Evolutionary conservation across 805 yeast genomes (phyloP), one percentile per base, ranked within the genome.

Genomic region (Cyberlindnera xishuangbannaensis): DNA sequence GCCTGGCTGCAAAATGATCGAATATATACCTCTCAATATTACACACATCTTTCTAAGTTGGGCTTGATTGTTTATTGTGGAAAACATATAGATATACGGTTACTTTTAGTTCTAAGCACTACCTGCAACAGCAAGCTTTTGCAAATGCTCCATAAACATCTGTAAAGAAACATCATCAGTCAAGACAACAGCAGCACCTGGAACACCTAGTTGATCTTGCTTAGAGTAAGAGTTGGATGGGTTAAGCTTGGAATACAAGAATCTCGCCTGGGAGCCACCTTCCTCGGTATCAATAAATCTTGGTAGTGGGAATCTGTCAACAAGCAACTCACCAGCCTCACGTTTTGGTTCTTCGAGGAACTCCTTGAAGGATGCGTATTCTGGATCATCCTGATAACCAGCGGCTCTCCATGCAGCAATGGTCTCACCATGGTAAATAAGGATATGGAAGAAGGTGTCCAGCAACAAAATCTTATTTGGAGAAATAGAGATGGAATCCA

Each of bases 191-290:
- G 61, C 58, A 2, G 68, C 64, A 6, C 69, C 62, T 13, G 44
- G 53, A 48, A 41, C 62, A 4, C 64, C 53, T 17, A 33, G 18
- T n/a, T 40, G 54, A 48, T 45, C 62, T 27, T 51, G 53, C 23
- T 50, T 51, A 31, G 71, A 62, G 51, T 77, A 76, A 28, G 69
- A 67, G 2, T 77, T 75, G 4, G 82, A 69, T 11, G 86, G 85
- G 55, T 78, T 78, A 47, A 78, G 61, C 55, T 78, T 78, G 3
- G 84, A 78, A 67, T 74, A 73, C 36, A 78, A 61, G 53, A 78
- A 78, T 56, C 86, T 66, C 0, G 85, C 84, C 50, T 78, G 86
- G 0, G 84, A 77, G 4, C 84, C 85, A 34, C 84, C 84, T 52
- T 78, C 84, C 46, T 78, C 83, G 17, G 83, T 76, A 50, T 78